Percentiles rank a stretch among this genome's conserved stretches.
Conservation (phyloP, 202 grass and related monocot species). For the Brachypodium distachyon region DNA sequence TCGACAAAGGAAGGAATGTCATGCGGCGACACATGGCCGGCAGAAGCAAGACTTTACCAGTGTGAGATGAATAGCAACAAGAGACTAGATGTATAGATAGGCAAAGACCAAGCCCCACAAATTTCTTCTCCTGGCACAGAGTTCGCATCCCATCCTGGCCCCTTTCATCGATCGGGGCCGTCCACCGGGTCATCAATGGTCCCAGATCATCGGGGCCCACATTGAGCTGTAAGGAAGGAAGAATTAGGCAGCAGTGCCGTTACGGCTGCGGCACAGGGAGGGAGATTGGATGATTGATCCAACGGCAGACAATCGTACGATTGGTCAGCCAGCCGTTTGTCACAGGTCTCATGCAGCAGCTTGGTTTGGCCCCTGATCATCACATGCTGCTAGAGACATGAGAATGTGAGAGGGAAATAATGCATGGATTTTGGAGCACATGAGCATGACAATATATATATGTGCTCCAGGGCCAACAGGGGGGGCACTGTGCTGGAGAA, state of each 20-base stretch:
- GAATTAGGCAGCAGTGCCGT: not conserved
- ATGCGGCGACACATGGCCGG: not conserved
- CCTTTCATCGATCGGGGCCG: not conserved
- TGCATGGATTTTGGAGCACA: not conserved
- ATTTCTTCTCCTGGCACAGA: not conserved
- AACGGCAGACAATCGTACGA: not conserved
- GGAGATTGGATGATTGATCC: not conserved
- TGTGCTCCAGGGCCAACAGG: not conserved
- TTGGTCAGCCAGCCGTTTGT: not conserved
- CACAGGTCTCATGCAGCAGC: not conserved
- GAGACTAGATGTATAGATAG: not conserved
- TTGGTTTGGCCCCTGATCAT: not conserved
- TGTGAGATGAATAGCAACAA: not conserved
- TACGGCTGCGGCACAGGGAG: not conserved
- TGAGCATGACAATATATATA: not conserved
- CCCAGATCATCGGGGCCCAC: not conserved
- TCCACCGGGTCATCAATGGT: not conserved
- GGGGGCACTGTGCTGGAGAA: not conserved
- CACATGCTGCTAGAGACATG: conserved; percentile 25
- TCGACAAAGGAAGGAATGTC: no score
- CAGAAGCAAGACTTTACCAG: not conserved
- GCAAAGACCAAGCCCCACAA: not conserved
- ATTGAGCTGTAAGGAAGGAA: not conserved
- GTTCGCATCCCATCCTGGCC: not conserved
- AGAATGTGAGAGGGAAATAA: conserved; percentile 16